Conservation (phyloP, 1,139 yeast species). For the Suhomyces yuchorum region DNA sequence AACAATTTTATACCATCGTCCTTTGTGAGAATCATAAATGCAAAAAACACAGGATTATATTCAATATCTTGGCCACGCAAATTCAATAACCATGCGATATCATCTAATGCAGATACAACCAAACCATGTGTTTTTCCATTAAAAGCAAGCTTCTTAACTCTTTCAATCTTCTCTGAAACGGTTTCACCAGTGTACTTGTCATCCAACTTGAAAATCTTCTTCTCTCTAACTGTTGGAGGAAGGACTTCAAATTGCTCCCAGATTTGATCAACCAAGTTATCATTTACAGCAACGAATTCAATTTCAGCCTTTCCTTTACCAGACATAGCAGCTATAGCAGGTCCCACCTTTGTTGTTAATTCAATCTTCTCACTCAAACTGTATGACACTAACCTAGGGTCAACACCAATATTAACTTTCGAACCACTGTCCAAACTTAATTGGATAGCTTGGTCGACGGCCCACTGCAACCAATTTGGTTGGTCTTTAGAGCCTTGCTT, state of each 20-base stretch:
- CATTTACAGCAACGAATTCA: conserved; percentile 61
- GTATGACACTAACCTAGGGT: conserved; percentile 68
- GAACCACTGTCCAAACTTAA: conserved; percentile 44
- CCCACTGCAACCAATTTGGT: conserved; percentile 90
- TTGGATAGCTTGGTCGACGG: conserved; percentile 63
- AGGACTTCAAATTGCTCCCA: conserved; percentile 61
- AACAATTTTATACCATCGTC: conserved; percentile 56
- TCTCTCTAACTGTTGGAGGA: conserved; percentile 47
- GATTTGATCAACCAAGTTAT: conserved; percentile 73
- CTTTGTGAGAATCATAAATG: conserved; percentile 67
- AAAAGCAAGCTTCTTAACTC: conserved; percentile 46
- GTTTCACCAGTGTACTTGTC: conserved; percentile 52
- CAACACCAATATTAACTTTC: conserved; percentile 47
- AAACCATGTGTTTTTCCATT: conserved; percentile 47
- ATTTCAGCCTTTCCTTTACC: conserved; percentile 44
- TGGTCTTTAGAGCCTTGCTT: conserved; percentile 77
- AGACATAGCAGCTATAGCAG: conserved; percentile 21
- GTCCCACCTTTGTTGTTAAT: conserved; percentile 7
- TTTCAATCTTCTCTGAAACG: conserved; percentile 45
- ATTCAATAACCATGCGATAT: conserved; percentile 90
- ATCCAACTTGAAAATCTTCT: conserved; percentile 48
- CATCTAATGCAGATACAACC: conserved; percentile 78
- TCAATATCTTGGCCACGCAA: conserved; percentile 83
- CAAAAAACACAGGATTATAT: conserved; percentile 88
- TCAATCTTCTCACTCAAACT: conserved; percentile 33